Percentiles rank a stretch among this genome's conserved stretches.
Evolutionary conservation across 495 filamentous ascomycete species (phyloP).

Genomic region (Penicillium paxilli): DNA sequence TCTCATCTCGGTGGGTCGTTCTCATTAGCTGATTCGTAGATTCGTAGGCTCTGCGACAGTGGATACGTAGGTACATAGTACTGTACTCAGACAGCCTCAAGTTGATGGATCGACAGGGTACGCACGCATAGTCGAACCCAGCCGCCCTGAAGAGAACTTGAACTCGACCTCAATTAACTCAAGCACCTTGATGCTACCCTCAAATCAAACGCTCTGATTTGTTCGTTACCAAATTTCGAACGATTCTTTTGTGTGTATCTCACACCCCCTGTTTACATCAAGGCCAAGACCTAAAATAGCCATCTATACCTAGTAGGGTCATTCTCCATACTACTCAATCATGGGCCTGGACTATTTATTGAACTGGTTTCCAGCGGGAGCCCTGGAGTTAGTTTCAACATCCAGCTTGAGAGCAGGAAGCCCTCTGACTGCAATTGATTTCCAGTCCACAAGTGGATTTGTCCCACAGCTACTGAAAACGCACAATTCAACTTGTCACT

Average conservation of each 20-base stretch:
- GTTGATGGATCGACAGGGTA: not conserved
- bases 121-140: not conserved
- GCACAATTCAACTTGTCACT: not conserved
- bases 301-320: no score
- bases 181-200: not conserved
- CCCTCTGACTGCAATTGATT: not conserved
- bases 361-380: not conserved
- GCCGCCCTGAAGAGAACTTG: not conserved
- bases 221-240: not conserved
- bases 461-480: not conserved
- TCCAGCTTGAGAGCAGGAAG: not conserved
- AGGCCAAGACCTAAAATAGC: not conserved
- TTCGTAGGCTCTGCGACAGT: not conserved
- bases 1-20: no score
- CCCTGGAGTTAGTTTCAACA: no score
- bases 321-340: no score
- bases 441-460: not conserved
- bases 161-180: not conserved
- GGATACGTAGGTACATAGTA: no score
- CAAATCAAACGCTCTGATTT: not conserved
- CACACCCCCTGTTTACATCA: not conserved
- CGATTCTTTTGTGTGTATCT: no score
- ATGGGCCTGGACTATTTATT: not conserved
- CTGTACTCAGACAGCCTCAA: no score
- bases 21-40: not conserved